Conservation (phyloP, 2,329 filamentous ascomycete species). For the Colletotrichum lupini region DNA sequence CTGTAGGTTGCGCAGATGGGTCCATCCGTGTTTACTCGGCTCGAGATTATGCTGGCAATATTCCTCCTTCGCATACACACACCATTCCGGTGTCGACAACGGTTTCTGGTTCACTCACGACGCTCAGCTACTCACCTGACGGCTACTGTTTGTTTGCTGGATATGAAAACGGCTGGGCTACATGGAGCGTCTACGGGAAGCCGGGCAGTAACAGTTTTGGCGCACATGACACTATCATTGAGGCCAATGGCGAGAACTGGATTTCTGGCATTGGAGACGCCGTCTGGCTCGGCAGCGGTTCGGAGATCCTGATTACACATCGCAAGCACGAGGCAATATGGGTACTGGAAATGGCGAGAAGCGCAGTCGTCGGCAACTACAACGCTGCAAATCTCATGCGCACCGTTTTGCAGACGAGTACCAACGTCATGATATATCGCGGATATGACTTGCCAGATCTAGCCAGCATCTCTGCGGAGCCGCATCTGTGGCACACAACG, state of each 20-base stretch:
- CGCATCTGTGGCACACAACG: slow-evolving; percentile 94
- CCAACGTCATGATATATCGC: slow-evolving; percentile 90
- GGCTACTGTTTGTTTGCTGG: slow-evolving; percentile 96
- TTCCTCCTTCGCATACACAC: slow-evolving; percentile 86
- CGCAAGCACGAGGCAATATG: slow-evolving; percentile 82
- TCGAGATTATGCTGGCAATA: slow-evolving; percentile 92
- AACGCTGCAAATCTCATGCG: slow-evolving; percentile 90
- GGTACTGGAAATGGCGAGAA: slow-evolving; percentile 91
- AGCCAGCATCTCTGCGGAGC: slow-evolving; percentile 90
- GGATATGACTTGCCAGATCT: slow-evolving; percentile 93
- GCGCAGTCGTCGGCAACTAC: slow-evolving; percentile 92
- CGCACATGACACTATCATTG: slow-evolving; percentile 71
- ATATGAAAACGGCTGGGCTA: slow-evolving; percentile 92
- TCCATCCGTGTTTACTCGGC: slow-evolving; percentile 90
- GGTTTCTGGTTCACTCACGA: slow-evolving; percentile 77
- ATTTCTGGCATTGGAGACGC: slow-evolving; percentile 81
- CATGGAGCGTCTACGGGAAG: slow-evolving; percentile 98
- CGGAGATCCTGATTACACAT: slow-evolving; percentile 82
- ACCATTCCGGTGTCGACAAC: slow-evolving; percentile 73
- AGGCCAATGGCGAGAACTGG: slow-evolving; percentile 82
- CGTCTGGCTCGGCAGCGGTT: slow-evolving; percentile 88
- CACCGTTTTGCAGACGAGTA: slow-evolving; percentile 88
- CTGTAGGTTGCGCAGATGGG: slow-evolving; percentile 84
- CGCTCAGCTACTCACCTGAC: slow-evolving; percentile 89
- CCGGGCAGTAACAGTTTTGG: slow-evolving; percentile 86